Evolutionary conservation across 176 grass and related monocot species (phyloP), one percentile per base, ranked within the genome.

Genomic region (Triticum monococcum): DNA sequence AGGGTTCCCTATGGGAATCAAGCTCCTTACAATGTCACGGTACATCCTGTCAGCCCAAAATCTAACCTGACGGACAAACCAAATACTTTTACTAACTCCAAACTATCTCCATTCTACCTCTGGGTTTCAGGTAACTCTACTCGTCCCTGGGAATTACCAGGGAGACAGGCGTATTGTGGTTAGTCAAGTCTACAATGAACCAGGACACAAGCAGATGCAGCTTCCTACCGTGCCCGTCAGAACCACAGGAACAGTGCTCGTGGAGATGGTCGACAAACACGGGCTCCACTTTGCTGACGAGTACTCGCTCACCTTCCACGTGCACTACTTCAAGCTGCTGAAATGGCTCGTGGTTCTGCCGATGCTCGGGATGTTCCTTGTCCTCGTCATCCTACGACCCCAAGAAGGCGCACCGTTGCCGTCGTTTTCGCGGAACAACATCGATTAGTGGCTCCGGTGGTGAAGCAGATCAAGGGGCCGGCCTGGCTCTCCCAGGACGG

Each of bases 81-180:
- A 46, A 88, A 79, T 79, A 25, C 59, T 65, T 79, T 64, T n/a
- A 46, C 62, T 86, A 77, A 79, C 70, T 79, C 76, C 28, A 5
- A 25, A 76, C 23, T 25, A 45, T 68, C 22, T 74, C 32, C 7
- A 1, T 76, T 73, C 87, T 41, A 65, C 24, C 10, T 7, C 83
- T 66, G 32, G 43, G 74, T 89, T 92, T 83, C 87, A 99, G 97
- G 87, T 93, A 88, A 96, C 92, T 84, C 80, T 99, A 73, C 90
- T 96, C 75, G 97, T 96, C 83, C 94, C 97, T 12, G 94, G 97
- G 72, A 94, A 99, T 82, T 99, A 99, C 83, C 97, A 96, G 88
- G 97, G 97, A 62, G 94, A 96, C 48, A 94, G 92, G 75, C 90
- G 86, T 22, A 92, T 98, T 56, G 76, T 90, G 33, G 48, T 92